phyloP scores from a whole-genome alignment of 768 basidiomycete species.

The Scleroderma bovista region DNA sequence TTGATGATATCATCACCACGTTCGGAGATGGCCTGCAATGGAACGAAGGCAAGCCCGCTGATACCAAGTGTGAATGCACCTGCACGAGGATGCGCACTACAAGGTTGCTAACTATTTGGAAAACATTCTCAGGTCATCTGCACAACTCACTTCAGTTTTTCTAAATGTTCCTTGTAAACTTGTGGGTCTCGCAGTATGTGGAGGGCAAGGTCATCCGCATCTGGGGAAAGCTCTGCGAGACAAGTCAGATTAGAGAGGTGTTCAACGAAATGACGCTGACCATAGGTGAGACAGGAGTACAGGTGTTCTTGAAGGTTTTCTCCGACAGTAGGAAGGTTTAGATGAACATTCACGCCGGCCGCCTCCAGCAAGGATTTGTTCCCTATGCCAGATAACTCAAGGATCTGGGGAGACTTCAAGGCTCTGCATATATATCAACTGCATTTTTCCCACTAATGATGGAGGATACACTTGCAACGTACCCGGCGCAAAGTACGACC shows the following conservation, averaged over 20 bases:
- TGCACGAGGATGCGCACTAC: not conserved
- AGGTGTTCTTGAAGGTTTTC: slow-evolving; percentile 51
- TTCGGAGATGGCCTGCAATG: slow-evolving; percentile 11
- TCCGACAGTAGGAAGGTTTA: slow-evolving; percentile 39
- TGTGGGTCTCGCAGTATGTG: not conserved
- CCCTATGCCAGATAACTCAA: slow-evolving; percentile 58
- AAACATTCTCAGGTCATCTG: not conserved
- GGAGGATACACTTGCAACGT: not conserved
- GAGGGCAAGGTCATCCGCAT: slow-evolving; percentile 10
- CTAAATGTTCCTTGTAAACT: not conserved
- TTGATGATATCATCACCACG: slow-evolving; percentile 9
- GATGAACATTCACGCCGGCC: slow-evolving; percentile 32
- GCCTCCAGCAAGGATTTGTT: slow-evolving; percentile 33
- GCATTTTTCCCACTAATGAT: not conserved
- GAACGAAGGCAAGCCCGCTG: slow-evolving; percentile 9
- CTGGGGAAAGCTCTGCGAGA: slow-evolving; percentile 25
- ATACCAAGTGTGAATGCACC: slow-evolving; percentile 15
- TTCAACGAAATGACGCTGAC: slow-evolving; percentile 12
- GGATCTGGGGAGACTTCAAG: slow-evolving; percentile 44
- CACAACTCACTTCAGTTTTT: not conserved
- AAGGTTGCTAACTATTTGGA: not conserved
- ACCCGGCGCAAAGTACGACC: slow-evolving; percentile 46
- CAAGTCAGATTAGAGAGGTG: not conserved
- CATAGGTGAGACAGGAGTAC: slow-evolving; percentile 18
- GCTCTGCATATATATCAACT: slow-evolving; percentile 18